Evolutionary conservation across 768 basidiomycete species (phyloP).

Genomic region (Termitomyces sp.): DNA sequence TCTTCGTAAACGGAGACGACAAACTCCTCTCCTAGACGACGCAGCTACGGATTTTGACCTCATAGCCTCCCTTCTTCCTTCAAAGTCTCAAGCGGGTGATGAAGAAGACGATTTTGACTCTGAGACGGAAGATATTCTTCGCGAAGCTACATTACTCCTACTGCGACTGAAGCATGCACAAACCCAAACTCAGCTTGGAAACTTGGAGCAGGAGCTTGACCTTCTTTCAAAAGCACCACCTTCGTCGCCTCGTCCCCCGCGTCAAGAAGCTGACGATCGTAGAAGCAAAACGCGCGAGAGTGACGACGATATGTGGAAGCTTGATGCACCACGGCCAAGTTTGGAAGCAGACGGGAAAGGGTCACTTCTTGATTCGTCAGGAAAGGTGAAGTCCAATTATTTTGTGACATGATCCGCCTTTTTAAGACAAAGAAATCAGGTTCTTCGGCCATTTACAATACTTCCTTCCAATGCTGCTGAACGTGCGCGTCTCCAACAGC

Average conservation of each 20-base stretch:
- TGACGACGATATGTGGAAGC: slow-evolving; percentile 64
- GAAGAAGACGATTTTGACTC: slow-evolving; percentile 48
- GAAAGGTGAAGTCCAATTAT: slow-evolving; percentile 52
- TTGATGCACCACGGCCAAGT: slow-evolving; percentile 52
- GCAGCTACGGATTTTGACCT: slow-evolving; percentile 55
- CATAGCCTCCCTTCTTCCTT: slow-evolving; percentile 58
- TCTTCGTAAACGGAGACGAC: slow-evolving; percentile 51
- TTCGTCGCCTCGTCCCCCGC: slow-evolving; percentile 25
- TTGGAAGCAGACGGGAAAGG: slow-evolving; percentile 49
- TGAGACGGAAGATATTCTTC: slow-evolving; percentile 60
- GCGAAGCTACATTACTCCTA: slow-evolving; percentile 66
- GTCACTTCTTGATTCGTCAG: slow-evolving; percentile 67
- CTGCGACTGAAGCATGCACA: slow-evolving; percentile 71
- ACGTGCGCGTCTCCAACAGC: slow-evolving; percentile 66
- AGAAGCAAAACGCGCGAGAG: slow-evolving; percentile 33
- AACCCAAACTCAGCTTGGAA: slow-evolving; percentile 62
- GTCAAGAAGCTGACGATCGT: slow-evolving; percentile 29
- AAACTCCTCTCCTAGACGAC: slow-evolving; percentile 26
- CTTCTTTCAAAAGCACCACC: slow-evolving; percentile 57
- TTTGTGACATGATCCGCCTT: neutral
- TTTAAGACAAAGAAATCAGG: slow-evolving; percentile 37
- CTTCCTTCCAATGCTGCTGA: slow-evolving; percentile 68
- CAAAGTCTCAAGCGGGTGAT: slow-evolving; percentile 17
- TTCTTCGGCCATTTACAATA: slow-evolving; percentile 90
- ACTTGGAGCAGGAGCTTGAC: slow-evolving; percentile 67